Evolutionary conservation across 2,329 filamentous ascomycete genomes (phyloP), one percentile per base, ranked within the genome.

Genomic region (Hortaea werneckii): DNA sequence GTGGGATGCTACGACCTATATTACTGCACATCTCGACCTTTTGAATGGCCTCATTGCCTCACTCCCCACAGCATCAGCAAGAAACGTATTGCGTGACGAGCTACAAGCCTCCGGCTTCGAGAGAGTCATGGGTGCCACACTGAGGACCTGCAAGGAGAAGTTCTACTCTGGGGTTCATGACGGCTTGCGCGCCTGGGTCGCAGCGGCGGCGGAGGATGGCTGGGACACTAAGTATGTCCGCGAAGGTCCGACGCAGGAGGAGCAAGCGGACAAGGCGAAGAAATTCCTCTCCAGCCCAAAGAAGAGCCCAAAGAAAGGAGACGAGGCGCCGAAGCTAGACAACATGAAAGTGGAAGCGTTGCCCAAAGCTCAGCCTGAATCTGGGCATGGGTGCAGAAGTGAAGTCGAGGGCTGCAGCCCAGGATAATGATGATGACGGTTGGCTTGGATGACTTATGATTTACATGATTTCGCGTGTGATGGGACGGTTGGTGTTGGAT

Each of bases 1-100:
- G 67, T 96, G 92, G 92, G 92, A 96, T 62, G 92, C 92, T 2
- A 96, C 92, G 7, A 95, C 95, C 66, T 96, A 96, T 63, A 75
- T 96, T 8, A 87, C 90, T 12, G 86, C 85, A 0, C 90, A 98
- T 60, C 75, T 98, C 7, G 92, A 96, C 60, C 80, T 98, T 8
- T 69, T 96, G 57, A 98, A 96, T 60, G 90, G 87, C 29, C 79
- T 96, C 46, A 70, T 96, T 47, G 87, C 90, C 1, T 90, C 83
- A 48, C 77, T 92, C 0, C 83, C 86, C 0, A 82, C 81, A 0
- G 57, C 63, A 1, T 66, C 76, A 26, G 81, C 85, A 47, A 85
- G 92, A 49, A 95, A 95, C 65, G 63, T 68, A 0, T 75, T 96
- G 8, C 83, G 92, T n/a, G 72, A 74, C 12, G 80, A 90, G 47